These are phyloP conservation scores for Penicillium janthinellum DNA, from an alignment of 2,329 filamentous ascomycete species.

Conservation along the genomic window DNA sequence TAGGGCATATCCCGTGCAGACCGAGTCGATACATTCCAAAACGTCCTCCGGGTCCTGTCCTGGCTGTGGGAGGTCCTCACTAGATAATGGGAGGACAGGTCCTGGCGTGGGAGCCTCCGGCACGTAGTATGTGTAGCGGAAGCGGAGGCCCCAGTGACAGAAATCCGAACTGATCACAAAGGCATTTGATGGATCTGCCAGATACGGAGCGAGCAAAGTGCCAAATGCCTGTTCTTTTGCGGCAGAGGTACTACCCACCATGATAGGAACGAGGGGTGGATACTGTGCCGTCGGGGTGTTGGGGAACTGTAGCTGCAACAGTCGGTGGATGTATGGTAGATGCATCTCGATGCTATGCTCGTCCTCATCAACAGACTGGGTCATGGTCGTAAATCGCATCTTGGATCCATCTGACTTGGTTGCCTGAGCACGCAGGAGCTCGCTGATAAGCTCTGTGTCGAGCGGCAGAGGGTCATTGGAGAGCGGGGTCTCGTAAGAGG, in stretches of 20 bases:
- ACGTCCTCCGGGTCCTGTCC: constrained; percentile 30
- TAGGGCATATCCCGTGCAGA: constrained; percentile 32
- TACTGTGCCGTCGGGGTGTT: constrained; percentile 58
- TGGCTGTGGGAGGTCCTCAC: constrained; percentile 47
- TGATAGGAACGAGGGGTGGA: constrained; percentile 78
- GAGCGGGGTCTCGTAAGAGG: constrained; percentile 50
- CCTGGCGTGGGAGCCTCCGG: constrained; percentile 48
- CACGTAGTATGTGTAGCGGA: constrained; percentile 80
- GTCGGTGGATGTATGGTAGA: constrained; percentile 86
- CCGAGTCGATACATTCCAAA: constrained; percentile 31
- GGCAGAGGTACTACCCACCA: constrained; percentile 74
- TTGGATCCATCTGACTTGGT: constrained; percentile 35
- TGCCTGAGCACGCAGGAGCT: constrained; percentile 36
- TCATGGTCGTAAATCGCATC: constrained; percentile 58
- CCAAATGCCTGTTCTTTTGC: constrained; percentile 70
- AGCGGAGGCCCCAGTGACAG: constrained; percentile 89
- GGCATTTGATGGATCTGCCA: constrained; percentile 70
- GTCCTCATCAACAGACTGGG: constrained; percentile 65
- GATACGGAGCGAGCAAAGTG: constrained; percentile 71
- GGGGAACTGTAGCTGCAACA: constrained; percentile 57
- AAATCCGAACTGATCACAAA: constrained; percentile 96
- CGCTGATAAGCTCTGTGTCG: constrained; percentile 46
- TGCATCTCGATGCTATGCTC: constrained; percentile 99
- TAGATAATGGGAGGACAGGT: constrained; percentile 40
- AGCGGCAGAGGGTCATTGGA: constrained; percentile 47